These are phyloP conservation scores for Stemphylium beticola DNA, from an alignment of 2,329 filamentous ascomycete genomes.

Conservation along the genomic window DNA sequence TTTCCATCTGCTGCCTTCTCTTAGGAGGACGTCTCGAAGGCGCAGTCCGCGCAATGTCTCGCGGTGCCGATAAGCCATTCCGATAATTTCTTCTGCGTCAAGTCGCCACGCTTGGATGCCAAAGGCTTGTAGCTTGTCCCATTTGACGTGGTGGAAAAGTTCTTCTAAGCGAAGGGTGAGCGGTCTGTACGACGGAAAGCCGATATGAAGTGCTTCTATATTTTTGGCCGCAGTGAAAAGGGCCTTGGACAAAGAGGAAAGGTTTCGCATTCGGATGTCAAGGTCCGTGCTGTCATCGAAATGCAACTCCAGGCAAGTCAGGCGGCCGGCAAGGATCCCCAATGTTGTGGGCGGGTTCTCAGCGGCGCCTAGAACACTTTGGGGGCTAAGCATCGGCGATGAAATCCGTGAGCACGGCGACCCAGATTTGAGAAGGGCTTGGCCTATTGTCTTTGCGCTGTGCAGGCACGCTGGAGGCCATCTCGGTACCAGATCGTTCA, in stretches of 20 bases:
- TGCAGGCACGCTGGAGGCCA: slow-evolving; percentile 70
- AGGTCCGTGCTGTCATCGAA: slow-evolving; percentile 66
- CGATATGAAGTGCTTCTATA: slow-evolving; percentile 68
- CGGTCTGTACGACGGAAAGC: slow-evolving; percentile 65
- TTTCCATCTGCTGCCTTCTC: slow-evolving; percentile 65
- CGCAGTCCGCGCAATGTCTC: slow-evolving; percentile 64
- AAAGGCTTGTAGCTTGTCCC: slow-evolving; percentile 67
- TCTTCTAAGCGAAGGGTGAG: slow-evolving; percentile 64
- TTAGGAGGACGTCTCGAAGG: slow-evolving; percentile 66
- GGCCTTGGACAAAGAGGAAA: slow-evolving; percentile 63
- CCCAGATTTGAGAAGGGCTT: slow-evolving; percentile 62
- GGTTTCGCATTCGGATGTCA: slow-evolving; percentile 62
- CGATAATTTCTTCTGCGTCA: slow-evolving; percentile 65
- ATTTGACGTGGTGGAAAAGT: slow-evolving; percentile 67
- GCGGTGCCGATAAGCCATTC: slow-evolving; percentile 62
- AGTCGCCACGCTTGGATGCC: slow-evolving; percentile 71
- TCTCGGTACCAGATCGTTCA: slow-evolving; percentile 58
- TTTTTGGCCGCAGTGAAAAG: slow-evolving; percentile 66
- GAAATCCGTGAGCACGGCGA: slow-evolving; percentile 67
- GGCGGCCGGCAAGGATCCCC: slow-evolving; percentile 59
- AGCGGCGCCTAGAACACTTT: slow-evolving; percentile 61
- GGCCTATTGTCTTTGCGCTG: slow-evolving; percentile 64
- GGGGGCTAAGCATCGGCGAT: slow-evolving; percentile 67
- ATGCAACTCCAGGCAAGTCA: slow-evolving; percentile 68
- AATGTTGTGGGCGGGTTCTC: slow-evolving; percentile 56